Conservation (phyloP, 2,329 filamentous ascomycete genomes). For the Penicillium concentricum region DNA sequence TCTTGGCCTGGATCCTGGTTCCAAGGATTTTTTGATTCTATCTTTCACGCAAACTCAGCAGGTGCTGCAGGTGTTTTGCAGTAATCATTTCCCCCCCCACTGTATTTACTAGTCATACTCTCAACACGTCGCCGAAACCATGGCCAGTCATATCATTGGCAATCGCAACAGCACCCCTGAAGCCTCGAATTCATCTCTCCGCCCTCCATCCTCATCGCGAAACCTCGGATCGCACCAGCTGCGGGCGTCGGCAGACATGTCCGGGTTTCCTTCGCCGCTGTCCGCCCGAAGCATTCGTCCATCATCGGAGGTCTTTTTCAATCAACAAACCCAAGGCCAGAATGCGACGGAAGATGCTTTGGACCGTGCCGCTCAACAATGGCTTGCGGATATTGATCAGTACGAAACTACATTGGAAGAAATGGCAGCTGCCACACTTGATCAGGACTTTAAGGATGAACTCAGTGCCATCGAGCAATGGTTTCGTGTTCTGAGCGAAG, state of each 20-base stretch:
- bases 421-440: slow-evolving; percentile 97
- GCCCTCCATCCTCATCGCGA: slow-evolving; percentile 81
- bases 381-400: slow-evolving; percentile 98
- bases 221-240: slow-evolving; percentile 79
- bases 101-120: slow-evolving; percentile 35
- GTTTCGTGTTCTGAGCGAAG: slow-evolving; percentile 96
- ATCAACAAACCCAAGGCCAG: slow-evolving; percentile 68
- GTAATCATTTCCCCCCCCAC: slow-evolving; percentile 35
- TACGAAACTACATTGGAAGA: slow-evolving; percentile 98
- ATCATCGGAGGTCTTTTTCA: slow-evolving; percentile 89
- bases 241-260: slow-evolving; percentile 94
- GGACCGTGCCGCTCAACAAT: slow-evolving; percentile 94
- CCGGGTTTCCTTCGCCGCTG: slow-evolving; percentile 70
- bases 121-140: slow-evolving; percentile 27
- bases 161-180: slow-evolving; percentile 98
- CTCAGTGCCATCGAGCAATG: slow-evolving; percentile 98
- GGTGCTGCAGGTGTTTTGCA: slow-evolving; percentile 71
- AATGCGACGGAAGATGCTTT: slow-evolving; percentile 76
- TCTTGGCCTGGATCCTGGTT: slow-evolving; percentile 17
- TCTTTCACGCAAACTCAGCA: slow-evolving; percentile 59
- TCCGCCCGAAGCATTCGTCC: slow-evolving; percentile 81
- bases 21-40: slow-evolving; percentile 20
- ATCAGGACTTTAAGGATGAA: slow-evolving; percentile 99
- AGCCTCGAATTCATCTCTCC: slow-evolving; percentile 74
- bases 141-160: slow-evolving; percentile 67